Evolutionary conservation across 2,329 filamentous ascomycete genomes (phyloP).

Genomic region (Cryphonectria parasitica): DNA sequence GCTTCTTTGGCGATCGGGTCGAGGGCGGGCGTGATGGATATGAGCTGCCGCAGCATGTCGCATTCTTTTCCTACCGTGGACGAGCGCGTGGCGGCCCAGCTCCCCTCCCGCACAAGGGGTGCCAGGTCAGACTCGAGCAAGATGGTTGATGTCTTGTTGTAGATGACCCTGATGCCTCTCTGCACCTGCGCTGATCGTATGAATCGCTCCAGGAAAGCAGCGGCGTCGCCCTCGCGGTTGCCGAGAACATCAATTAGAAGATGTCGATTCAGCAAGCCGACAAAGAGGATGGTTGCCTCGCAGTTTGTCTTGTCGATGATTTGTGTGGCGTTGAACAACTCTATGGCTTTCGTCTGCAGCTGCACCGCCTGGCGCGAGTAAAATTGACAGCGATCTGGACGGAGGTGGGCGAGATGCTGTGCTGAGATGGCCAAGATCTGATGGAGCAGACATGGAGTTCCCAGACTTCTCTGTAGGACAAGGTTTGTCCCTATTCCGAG

Average conservation of each 20-base stretch:
- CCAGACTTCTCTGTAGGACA: not conserved
- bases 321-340: constrained; percentile 41
- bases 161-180: constrained; percentile 47
- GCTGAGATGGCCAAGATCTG: constrained; percentile 17
- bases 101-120: constrained; percentile 29
- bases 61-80: not conserved
- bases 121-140: constrained; percentile 43
- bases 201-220: constrained; percentile 45
- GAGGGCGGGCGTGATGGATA: not conserved
- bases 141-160: constrained; percentile 39
- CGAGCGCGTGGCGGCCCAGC: not conserved
- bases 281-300: constrained; percentile 50
- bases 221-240: constrained; percentile 45
- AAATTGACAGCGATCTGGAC: constrained; percentile 29
- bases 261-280: constrained; percentile 49
- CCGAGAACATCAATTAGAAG: constrained; percentile 51
- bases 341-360: constrained; percentile 49
- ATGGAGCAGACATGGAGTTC: constrained; percentile 9
- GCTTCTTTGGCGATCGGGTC: not conserved
- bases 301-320: constrained; percentile 40
- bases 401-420: constrained; percentile 11
- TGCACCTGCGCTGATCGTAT: constrained; percentile 46
- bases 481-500: not conserved
- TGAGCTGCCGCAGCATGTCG: not conserved
- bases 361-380: constrained; percentile 46